Percentiles rank a stretch among this genome's conserved stretches.
Conservation (phyloP, 192 early-diverging fungal species). For the Coemansia biformis region DNA sequence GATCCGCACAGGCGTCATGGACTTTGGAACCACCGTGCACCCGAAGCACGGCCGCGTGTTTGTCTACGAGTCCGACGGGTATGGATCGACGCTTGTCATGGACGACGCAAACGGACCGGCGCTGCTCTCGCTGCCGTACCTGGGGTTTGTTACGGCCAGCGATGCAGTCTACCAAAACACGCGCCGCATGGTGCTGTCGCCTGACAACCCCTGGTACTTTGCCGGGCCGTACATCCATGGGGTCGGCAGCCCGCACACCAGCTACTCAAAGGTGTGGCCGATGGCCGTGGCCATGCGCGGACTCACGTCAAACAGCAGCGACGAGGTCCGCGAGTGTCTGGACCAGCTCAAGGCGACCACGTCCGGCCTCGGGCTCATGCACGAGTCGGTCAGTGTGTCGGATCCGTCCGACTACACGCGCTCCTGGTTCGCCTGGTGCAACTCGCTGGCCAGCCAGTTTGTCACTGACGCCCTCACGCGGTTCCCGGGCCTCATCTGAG, state of each 20-base stretch:
- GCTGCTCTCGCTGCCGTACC: conserved; percentile 56
- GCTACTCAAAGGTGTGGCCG: conserved; percentile 61
- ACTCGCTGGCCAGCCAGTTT: conserved; percentile 32
- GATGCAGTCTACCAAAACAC: conserved; percentile 58
- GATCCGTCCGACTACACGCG: conserved; percentile 31
- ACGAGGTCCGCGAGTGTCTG: conserved; percentile 54
- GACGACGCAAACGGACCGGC: conserved; percentile 69
- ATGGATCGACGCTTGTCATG: conserved; percentile 58
- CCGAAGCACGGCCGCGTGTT: conserved; percentile 53
- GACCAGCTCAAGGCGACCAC: conserved; percentile 52
- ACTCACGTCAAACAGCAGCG: conserved; percentile 43
- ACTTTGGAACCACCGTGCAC: conserved; percentile 52
- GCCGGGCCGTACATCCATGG: conserved; percentile 50
- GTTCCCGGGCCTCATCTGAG: conserved; percentile 39
- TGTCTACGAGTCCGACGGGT: conserved; percentile 70
- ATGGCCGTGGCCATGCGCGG: conserved; percentile 58
- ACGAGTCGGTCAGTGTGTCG: conserved; percentile 57
- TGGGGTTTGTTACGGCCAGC: conserved; percentile 51
- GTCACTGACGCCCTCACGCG: conserved; percentile 29
- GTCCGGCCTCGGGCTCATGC: conserved; percentile 57
- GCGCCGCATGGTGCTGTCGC: conserved; percentile 54
- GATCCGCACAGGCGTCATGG: conserved; percentile 52
- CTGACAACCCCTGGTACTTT: conserved; percentile 65
- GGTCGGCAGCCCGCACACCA: conserved; percentile 60
- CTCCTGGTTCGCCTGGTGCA: conserved; percentile 48